A percentile compares a stretch with the other conserved stretches of the same genome.
These are phyloP conservation scores for Serendipita sp. DNA, from an alignment of 1,284 basidiomycete species.

Conservation along the genomic window DNA sequence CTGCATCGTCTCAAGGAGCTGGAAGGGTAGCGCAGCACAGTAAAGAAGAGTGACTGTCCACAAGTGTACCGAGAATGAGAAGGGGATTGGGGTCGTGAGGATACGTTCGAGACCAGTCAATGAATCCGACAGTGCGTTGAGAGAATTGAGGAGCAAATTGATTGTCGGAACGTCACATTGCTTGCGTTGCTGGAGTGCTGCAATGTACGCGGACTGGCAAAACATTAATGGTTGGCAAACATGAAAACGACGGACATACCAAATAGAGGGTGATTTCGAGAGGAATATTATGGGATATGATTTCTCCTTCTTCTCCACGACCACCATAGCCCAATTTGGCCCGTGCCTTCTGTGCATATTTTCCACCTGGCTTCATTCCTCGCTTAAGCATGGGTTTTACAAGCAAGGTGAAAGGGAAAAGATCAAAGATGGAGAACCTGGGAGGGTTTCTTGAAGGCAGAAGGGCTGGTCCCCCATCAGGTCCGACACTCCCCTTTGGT, in stretches of 20 bases:
- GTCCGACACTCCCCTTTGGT: not conserved
- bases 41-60: slow-evolving; percentile 50
- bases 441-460: slow-evolving; percentile 48
- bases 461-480: slow-evolving; percentile 33
- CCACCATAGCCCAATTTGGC: slow-evolving; percentile 26
- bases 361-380: slow-evolving; percentile 39
- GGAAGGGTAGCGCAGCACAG: slow-evolving; percentile 49
- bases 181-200: slow-evolving; percentile 45
- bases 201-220: slow-evolving; percentile 35
- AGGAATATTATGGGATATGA: slow-evolving; percentile 51
- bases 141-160: slow-evolving; percentile 35
- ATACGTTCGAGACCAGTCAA: slow-evolving; percentile 62
- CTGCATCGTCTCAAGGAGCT: slow-evolving; percentile 42
- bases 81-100: slow-evolving; percentile 66
- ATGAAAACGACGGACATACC: slow-evolving; percentile 26
- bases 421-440: slow-evolving; percentile 44
- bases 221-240: slow-evolving; percentile 5
- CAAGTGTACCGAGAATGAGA: slow-evolving; percentile 56
- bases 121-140: slow-evolving; percentile 50
- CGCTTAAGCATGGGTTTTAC: slow-evolving; percentile 31
- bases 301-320: not conserved
- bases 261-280: slow-evolving; percentile 62
- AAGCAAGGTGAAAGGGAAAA: slow-evolving; percentile 56
- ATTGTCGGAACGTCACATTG: slow-evolving; percentile 48
- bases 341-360: slow-evolving; percentile 38